Evolutionary conservation across 2,329 filamentous ascomycete genomes (phyloP).

Genomic region (Akanthomyces uredinophilus): DNA sequence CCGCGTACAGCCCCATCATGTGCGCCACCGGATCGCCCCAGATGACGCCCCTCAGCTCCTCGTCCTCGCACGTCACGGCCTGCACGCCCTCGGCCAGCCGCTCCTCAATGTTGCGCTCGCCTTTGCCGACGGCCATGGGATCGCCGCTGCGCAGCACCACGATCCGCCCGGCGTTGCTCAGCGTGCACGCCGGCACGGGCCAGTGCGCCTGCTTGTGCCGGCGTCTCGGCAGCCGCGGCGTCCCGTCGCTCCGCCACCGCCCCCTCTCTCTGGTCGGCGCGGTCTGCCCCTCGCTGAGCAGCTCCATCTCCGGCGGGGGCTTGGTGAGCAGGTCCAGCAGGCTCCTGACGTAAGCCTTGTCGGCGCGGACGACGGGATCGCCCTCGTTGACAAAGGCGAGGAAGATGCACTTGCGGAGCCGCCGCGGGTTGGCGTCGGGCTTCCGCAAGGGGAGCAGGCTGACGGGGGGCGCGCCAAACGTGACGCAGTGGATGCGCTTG

Average conservation of each 20-base stretch:
- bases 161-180: constrained; percentile 66
- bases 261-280: not conserved
- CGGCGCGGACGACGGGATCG: constrained; percentile 72
- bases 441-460: constrained; percentile 64
- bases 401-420: constrained; percentile 64
- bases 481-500: constrained; percentile 76
- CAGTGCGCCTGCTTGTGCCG: constrained; percentile 40
- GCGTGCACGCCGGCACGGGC: constrained; percentile 59
- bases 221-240: constrained; percentile 7
- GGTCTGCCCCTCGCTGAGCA: constrained; percentile 37
- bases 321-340: constrained; percentile 66
- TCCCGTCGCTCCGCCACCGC: not conserved
- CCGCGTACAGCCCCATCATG: constrained; percentile 72
- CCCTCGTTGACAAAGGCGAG: constrained; percentile 80
- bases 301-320: constrained; percentile 41
- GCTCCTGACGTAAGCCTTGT: constrained; percentile 68
- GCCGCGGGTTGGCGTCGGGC: constrained; percentile 36
- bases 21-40: constrained; percentile 82
- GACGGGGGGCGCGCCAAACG: constrained; percentile 78
- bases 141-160: constrained; percentile 58
- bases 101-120: constrained; percentile 44
- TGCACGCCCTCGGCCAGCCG: constrained; percentile 56
- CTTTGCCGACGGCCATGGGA: constrained; percentile 25
- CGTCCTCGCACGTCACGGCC: constrained; percentile 63
- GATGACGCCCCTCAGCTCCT: constrained; percentile 62